Conservation (phyloP, 192 early-diverging fungal genomes). For the Bifiguratus adelaidae region DNA sequence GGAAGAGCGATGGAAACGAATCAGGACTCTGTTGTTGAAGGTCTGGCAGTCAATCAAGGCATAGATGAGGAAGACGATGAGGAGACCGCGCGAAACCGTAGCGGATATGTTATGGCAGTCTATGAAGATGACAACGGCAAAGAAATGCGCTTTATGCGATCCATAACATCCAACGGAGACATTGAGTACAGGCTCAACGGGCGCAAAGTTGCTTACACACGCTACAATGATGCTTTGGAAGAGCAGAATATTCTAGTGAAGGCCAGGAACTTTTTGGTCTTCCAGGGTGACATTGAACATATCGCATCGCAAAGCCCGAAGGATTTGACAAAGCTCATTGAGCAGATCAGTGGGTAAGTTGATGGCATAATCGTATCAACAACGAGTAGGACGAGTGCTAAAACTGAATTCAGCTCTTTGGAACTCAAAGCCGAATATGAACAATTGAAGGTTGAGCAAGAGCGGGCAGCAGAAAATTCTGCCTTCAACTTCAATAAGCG, state of each 20-base stretch:
- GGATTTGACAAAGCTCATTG: conserved; percentile 87
- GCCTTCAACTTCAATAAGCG: conserved; percentile 87
- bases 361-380: background rate
- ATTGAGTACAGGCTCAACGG: conserved; percentile 88
- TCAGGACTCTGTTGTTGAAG: too few species aligned
- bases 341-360: conserved; percentile 82
- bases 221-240: conserved; percentile 75
- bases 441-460: conserved; percentile 67
- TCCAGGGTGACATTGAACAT: conserved; percentile 97
- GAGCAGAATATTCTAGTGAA: conserved; percentile 88
- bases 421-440: conserved; percentile 88
- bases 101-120: conserved; percentile 73
- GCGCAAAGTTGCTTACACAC: conserved; percentile 50
- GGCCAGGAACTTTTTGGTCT: conserved; percentile 96
- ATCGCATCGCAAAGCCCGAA: conserved; percentile 93
- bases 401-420: conserved; percentile 41
- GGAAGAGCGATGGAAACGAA: conserved; percentile 36
- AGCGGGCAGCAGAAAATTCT: conserved; percentile 80
- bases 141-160: conserved; percentile 63
- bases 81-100: conserved; percentile 23
- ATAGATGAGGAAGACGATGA: conserved; percentile 34
- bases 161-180: conserved; percentile 48
- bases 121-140: conserved; percentile 58
- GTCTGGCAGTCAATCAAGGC: too few species aligned
- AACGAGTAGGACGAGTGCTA: too few species aligned